phyloP scores from a whole-genome alignment of 2,329 filamentous ascomycete genomes.

The Lasiodiplodia sp. region DNA sequence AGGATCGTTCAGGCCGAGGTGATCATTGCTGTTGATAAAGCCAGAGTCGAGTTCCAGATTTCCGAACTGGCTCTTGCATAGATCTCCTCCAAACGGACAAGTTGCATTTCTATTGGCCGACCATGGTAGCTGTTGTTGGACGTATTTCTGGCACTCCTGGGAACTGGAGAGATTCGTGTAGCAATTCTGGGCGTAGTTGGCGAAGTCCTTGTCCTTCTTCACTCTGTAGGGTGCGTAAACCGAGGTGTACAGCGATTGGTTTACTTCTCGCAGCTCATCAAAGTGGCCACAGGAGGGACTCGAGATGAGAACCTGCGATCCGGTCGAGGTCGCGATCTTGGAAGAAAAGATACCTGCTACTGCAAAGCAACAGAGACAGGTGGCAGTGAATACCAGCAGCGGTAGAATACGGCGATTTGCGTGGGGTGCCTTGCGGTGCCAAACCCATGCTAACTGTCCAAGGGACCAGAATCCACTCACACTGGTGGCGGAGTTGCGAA shows the following conservation, averaged over 20 bases:
- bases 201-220: background rate
- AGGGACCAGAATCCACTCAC: background rate
- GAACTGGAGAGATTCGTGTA: constrained; percentile 15
- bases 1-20: constrained; percentile 38
- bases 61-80: constrained; percentile 33
- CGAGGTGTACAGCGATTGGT: background rate
- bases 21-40: constrained; percentile 34
- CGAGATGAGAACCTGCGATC: constrained; percentile 22
- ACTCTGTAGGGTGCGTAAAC: background rate
- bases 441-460: background rate
- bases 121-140: constrained; percentile 25
- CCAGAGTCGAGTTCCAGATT: constrained; percentile 39
- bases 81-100: constrained; percentile 36
- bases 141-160: constrained; percentile 35
- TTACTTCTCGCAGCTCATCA: background rate
- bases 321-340: constrained; percentile 18
- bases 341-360: constrained; percentile 30
- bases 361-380: constrained; percentile 16
- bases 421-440: background rate
- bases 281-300: constrained; percentile 2
- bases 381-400: background rate
- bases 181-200: constrained; percentile 21
- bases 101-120: constrained; percentile 8
- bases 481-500: constrained; percentile 26
- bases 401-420: constrained; percentile 2